Evolutionary conservation across 768 basidiomycete genomes (phyloP).

Genomic region (Lentinus brumalis): DNA sequence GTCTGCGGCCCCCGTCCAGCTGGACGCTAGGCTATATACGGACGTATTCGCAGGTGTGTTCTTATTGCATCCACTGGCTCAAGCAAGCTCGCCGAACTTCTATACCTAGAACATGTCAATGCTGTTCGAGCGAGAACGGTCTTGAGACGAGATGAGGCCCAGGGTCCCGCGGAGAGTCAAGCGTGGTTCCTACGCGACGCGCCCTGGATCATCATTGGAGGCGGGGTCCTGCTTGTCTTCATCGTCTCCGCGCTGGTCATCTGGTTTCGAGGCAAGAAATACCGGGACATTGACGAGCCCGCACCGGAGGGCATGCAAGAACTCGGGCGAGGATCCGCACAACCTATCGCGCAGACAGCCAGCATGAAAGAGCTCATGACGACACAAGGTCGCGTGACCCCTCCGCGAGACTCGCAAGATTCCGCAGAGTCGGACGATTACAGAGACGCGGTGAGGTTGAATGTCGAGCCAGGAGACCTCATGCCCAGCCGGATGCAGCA

Average conservation of each 20-base stretch:
- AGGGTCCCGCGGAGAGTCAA: too few species aligned
- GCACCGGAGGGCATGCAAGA: slow-evolving; percentile 24
- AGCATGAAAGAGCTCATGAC: background rate
- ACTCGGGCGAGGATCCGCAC: background rate
- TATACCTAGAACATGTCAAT: too few species aligned
- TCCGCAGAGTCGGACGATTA: background rate
- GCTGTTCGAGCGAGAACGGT: too few species aligned
- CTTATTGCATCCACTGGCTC: too few species aligned
- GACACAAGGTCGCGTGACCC: background rate
- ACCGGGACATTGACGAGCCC: slow-evolving; percentile 28
- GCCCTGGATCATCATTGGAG: too few species aligned
- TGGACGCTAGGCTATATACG: too few species aligned
- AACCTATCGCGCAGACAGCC: background rate
- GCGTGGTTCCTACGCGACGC: too few species aligned
- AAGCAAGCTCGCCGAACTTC: too few species aligned
- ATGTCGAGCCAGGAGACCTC: background rate
- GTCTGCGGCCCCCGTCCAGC: too few species aligned
- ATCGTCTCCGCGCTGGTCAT: slow-evolving; percentile 14
- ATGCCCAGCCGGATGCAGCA: slow-evolving; percentile 3
- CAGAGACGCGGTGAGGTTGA: background rate
- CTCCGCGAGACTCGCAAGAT: background rate
- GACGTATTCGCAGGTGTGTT: too few species aligned
- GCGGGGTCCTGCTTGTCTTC: too few species aligned
- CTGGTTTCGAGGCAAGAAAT: slow-evolving; percentile 19
- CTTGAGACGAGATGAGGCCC: too few species aligned